Base-by-base conservation (phyloP, 2,329 filamentous ascomycete species). In the Colletotrichum phormii region DNA sequence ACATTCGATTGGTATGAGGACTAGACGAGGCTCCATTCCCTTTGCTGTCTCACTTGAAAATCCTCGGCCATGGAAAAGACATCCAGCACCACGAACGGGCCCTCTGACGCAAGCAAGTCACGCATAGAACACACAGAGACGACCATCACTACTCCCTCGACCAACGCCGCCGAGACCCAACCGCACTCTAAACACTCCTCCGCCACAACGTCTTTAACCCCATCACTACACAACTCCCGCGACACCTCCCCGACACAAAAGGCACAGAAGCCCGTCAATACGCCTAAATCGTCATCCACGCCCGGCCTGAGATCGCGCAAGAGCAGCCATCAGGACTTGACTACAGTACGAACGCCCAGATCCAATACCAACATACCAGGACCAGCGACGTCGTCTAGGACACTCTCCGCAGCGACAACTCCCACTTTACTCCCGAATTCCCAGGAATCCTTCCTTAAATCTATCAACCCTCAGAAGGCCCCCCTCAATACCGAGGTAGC, bases 391-490 rank as follows among this genome's bases (percentile, higher is more conserved):
- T 86, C 91, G 70, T 89, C 93, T 81, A 89, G 91, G 80, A 89
- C 91, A 72, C 85, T 96, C 61, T 93, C 93, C 18, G 89, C 93
- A 49, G 85, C 91, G 46, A 91, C 86, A 75, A 92, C 91, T 61
- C 92, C 94, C 8, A 88, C 89, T 64, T 85, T 96, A 46, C 89
- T 89, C 61, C 88, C 91, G 42, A 81, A 87, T 7, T 81, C 86
- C 53, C 86, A 90, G 71, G 94, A 97, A 75, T 82, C 89, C 7
- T 85, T 86, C 31, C 83, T 89, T 77, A 91, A 91, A 82, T 85
- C 89, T 66, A 87, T 91, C 57, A 88, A 88, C 74, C 90, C 93
- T 15, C 88, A 92, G 78, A 95, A 95, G 81, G 84, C 88, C 5
- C 80, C 85, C 29, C 79, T 85, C 74, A 79, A 81, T 62, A 80